A percentile compares a stretch with the other conserved stretches of the same genome.
Evolutionary conservation across 306 rosid species (phyloP).

Genomic region (Sechiopsis laciniata): DNA sequence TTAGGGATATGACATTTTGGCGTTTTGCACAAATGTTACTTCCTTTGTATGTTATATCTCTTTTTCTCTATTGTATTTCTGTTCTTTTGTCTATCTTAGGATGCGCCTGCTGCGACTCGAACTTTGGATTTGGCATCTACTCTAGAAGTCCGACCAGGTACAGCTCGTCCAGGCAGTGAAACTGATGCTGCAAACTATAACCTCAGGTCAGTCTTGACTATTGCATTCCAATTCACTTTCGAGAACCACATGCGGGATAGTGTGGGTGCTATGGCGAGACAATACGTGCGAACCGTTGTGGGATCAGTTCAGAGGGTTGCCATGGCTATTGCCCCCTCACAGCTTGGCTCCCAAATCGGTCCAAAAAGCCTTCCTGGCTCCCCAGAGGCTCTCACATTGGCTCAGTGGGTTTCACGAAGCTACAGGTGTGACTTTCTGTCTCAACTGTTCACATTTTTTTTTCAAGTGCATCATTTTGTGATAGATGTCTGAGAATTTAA

Average conservation of each 20-base stretch:
- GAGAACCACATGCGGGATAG: conserved; percentile 81
- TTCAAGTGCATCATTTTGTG: not conserved
- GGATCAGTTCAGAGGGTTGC: conserved; percentile 97
- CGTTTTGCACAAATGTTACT: not conserved
- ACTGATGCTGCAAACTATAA: conserved; percentile 48
- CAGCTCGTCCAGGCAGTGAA: conserved; percentile 48
- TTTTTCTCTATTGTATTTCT: not conserved
- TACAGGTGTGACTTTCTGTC: conserved; percentile 42
- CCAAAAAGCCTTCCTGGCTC: conserved; percentile 74
- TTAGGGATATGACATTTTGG: not conserved
- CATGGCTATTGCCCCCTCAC: conserved; percentile 91
- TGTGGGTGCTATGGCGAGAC: conserved; percentile 99
- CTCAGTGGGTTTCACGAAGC: conserved; percentile 73
- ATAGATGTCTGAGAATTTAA: not conserved
- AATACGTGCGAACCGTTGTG: conserved; percentile 84
- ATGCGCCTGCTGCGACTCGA: conserved; percentile 48
- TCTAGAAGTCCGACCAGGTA: conserved; percentile 71
- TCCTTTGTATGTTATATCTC: not conserved
- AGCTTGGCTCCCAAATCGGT: conserved; percentile 47
- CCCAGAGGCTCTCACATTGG: conserved; percentile 86
- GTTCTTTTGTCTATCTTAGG: conserved; percentile 37
- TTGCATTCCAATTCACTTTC: conserved; percentile 87
- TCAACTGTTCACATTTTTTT: not conserved
- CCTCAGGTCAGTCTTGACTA: conserved; percentile 84
- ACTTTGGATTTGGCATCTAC: conserved; percentile 92